These are phyloP conservation scores for Pyricularia pennisetigena DNA, from an alignment of 2,329 filamentous ascomycete species.

Conservation along the genomic window DNA sequence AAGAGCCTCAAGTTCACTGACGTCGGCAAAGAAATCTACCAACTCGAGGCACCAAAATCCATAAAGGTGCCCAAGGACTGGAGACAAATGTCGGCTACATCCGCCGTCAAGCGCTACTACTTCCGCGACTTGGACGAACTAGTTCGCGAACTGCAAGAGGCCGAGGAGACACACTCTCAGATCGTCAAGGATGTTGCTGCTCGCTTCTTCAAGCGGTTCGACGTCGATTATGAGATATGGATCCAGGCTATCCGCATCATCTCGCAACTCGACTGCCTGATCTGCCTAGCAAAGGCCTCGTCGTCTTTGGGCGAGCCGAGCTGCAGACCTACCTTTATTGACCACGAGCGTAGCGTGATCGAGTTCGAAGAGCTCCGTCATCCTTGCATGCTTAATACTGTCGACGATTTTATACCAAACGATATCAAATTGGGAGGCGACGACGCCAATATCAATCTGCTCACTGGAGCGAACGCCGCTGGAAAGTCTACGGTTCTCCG, in stretches of 20 bases:
- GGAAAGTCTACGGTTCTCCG: slow-evolving; percentile 94
- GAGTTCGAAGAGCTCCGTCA: slow-evolving; percentile 89
- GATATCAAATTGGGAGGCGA: slow-evolving; percentile 79
- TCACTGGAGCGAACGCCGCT: slow-evolving; percentile 94
- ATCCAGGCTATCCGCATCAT: slow-evolving; percentile 82
- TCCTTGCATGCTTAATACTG: slow-evolving; percentile 83
- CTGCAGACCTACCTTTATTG: slow-evolving; percentile 81
- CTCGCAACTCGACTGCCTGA: slow-evolving; percentile 87
- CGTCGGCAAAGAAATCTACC: slow-evolving; percentile 94
- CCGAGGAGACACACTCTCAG: slow-evolving; percentile 86
- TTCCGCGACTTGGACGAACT: slow-evolving; percentile 73
- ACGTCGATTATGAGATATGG: slow-evolving; percentile 78
- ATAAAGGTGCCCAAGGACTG: slow-evolving; percentile 80
- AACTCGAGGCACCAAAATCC: slow-evolving; percentile 80
- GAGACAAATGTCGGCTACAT: slow-evolving; percentile 94
- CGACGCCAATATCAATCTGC: slow-evolving; percentile 72
- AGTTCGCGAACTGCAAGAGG: slow-evolving; percentile 83
- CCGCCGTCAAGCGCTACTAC: slow-evolving; percentile 87
- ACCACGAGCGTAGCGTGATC: slow-evolving; percentile 75
- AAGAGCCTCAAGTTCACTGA: slow-evolving; percentile 67
- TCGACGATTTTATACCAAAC: slow-evolving; percentile 94
- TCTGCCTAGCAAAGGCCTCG: slow-evolving; percentile 86
- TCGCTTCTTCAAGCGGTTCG: slow-evolving; percentile 80
- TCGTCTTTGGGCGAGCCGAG: slow-evolving; percentile 73
- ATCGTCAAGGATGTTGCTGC: slow-evolving; percentile 78